Percentiles rank a stretch among this genome's conserved stretches.
phyloP scores from a whole-genome alignment of 345 rosid species.

The Rubroshorea leprosula region DNA sequence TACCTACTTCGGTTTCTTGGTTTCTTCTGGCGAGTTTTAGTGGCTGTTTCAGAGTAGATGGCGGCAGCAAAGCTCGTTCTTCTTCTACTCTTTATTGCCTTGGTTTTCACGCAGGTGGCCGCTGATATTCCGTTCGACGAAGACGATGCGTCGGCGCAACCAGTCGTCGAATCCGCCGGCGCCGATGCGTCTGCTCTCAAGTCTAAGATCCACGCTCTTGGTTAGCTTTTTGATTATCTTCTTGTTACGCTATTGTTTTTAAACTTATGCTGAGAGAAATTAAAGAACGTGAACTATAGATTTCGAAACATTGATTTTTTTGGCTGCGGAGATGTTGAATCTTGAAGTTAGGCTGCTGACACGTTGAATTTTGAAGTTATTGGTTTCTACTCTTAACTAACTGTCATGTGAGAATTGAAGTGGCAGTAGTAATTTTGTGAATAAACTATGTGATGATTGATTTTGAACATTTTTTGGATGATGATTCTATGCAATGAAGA shows the following conservation, averaged over 20 bases:
- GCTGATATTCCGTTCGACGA: slow-evolving; percentile 12
- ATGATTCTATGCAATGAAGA: slow-evolving; percentile 31
- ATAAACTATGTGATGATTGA: not conserved
- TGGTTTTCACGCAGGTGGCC: not conserved
- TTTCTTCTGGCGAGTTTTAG: slow-evolving; percentile 3
- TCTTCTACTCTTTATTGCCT: slow-evolving; percentile 7
- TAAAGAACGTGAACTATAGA: too few relatives aligned
- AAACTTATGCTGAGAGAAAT: too few relatives aligned
- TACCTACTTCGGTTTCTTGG: not conserved
- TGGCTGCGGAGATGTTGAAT: slow-evolving; percentile 8
- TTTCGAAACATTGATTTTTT: too few relatives aligned
- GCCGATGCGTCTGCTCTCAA: slow-evolving; percentile 14
- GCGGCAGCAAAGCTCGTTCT: slow-evolving; percentile 10
- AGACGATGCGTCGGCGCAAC: slow-evolving; percentile 5
- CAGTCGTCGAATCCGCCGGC: not conserved
- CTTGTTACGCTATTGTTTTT: not conserved
- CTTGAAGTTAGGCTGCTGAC: not conserved
- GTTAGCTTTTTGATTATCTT: slow-evolving; percentile 3
- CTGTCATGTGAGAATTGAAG: not conserved
- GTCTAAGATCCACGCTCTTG: slow-evolving; percentile 14
- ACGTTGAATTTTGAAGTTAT: not conserved
- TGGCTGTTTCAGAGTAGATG: too few relatives aligned
- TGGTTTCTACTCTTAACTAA: not conserved
- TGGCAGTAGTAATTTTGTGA: not conserved
- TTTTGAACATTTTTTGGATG: not conserved